Conservation (phyloP, 2,329 filamentous ascomycete genomes). For the Madurella fahalii region DNA sequence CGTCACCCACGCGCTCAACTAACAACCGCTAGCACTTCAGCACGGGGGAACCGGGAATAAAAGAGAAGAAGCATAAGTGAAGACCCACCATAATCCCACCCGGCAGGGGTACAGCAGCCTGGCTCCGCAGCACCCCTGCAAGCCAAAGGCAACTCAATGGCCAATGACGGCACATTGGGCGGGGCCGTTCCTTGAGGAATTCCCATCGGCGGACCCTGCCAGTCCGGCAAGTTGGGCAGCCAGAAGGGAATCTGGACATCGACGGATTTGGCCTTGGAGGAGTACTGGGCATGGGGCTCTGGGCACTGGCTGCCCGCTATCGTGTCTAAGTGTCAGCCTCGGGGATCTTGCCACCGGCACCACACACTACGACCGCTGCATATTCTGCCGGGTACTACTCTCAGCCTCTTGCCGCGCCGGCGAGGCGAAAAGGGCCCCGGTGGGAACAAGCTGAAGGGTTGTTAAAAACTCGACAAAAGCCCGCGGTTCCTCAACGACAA, state of each 20-base stretch:
- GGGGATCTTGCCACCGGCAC: not conserved
- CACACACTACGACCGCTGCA: not conserved
- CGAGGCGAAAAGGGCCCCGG: too few relatives aligned
- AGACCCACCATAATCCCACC: slow-evolving; percentile 10
- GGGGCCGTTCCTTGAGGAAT: slow-evolving; percentile 7
- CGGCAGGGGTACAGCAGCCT: slow-evolving; percentile 14
- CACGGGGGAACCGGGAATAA: slow-evolving; percentile 9
- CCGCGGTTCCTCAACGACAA: not conserved
- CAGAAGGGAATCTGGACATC: not conserved
- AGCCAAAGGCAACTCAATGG: slow-evolving; percentile 4
- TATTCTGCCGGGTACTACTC: slow-evolving; percentile 2
- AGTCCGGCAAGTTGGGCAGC: slow-evolving; percentile 2
- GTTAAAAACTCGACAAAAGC: too few relatives aligned
- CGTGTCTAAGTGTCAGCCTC: not conserved
- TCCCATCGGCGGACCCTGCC: slow-evolving; percentile 13
- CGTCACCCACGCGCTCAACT: not conserved
- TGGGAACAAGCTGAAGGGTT: too few relatives aligned
- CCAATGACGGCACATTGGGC: slow-evolving; percentile 22
- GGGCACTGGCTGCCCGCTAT: not conserved
- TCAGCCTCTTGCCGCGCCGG: too few relatives aligned
- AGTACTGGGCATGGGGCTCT: too few relatives aligned
- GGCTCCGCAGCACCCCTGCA: slow-evolving; percentile 9
- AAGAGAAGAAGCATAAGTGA: slow-evolving; percentile 9
- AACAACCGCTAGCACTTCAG: not conserved
- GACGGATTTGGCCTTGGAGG: not conserved